phyloP scores from a whole-genome alignment of 768 basidiomycete species.

The Tulasnella sp. region DNA sequence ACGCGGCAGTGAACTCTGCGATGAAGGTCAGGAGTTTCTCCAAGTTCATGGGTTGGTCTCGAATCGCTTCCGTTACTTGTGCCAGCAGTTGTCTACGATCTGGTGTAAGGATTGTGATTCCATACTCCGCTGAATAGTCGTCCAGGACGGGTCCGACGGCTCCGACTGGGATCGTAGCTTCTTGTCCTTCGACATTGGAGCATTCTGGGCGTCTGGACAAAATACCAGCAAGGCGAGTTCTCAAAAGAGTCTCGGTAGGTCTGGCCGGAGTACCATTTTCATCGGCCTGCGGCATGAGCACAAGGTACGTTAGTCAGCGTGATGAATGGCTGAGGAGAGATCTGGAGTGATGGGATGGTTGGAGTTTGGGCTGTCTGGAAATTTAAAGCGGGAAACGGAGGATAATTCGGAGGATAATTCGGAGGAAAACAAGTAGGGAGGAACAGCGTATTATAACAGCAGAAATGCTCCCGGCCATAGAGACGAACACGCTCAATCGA shows the following conservation, averaged over 20 bases:
- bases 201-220: neutral
- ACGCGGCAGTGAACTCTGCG: conserved; percentile 1
- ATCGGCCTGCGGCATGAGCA: neutral
- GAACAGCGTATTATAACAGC: neutral
- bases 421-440: neutral
- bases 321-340: neutral
- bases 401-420: neutral
- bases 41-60: neutral
- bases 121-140: conserved; percentile 13
- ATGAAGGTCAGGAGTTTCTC: neutral
- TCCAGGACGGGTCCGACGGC: neutral
- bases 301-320: neutral
- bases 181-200: neutral
- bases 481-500: neutral
- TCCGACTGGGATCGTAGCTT: conserved; percentile 1
- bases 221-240: neutral
- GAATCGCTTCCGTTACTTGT: neutral
- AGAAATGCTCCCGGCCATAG: neutral
- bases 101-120: neutral
- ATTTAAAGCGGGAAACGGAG: neutral
- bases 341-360: neutral
- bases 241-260: neutral
- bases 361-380: neutral
- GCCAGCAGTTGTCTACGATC: neutral
- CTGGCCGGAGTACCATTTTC: neutral